These are phyloP conservation scores for Hypoxylon crocopeplum DNA, from an alignment of 495 filamentous ascomycete species.

Conservation along the genomic window DNA sequence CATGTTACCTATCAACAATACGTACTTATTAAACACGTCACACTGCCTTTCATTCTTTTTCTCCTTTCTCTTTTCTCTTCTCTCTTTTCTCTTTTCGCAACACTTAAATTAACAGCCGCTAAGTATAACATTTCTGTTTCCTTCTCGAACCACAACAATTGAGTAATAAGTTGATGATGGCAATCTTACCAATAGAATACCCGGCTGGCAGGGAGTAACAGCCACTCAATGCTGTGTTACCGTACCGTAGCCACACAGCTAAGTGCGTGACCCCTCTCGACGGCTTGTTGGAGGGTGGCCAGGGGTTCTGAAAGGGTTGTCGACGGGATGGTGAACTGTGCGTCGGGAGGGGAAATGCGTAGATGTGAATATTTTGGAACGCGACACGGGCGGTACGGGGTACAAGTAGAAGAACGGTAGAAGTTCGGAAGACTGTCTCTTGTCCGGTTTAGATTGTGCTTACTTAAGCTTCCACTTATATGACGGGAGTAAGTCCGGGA, in stretches of 20 bases:
- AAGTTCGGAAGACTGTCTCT: not conserved
- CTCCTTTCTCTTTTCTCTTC: not conserved
- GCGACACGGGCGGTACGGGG: not conserved
- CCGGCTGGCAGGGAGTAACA: not conserved
- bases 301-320: conserved; percentile 21
- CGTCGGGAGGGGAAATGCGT: conserved; percentile 41
- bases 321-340: conserved; percentile 35
- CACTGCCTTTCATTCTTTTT: not conserved
- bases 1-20: conserved; percentile 32
- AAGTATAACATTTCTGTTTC: too few species aligned
- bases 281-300: conserved; percentile 30
- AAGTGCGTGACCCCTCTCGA: conserved; percentile 1
- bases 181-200: conserved; percentile 24
- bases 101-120: too few species aligned
- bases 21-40: conserved; percentile 15
- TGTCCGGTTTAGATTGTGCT: too few species aligned
- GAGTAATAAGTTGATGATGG: conserved; percentile 1
- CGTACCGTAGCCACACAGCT: conserved; percentile 5
- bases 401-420: not conserved
- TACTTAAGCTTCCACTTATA: too few species aligned
- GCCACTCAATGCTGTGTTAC: conserved; percentile 36
- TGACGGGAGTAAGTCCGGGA: too few species aligned
- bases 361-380: conserved; percentile 41
- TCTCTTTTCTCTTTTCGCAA: not conserved
- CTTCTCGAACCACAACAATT: not conserved